Evolutionary conservation across 2,329 filamentous ascomycete genomes (phyloP).

Genomic region (Aspergillus japonicus): DNA sequence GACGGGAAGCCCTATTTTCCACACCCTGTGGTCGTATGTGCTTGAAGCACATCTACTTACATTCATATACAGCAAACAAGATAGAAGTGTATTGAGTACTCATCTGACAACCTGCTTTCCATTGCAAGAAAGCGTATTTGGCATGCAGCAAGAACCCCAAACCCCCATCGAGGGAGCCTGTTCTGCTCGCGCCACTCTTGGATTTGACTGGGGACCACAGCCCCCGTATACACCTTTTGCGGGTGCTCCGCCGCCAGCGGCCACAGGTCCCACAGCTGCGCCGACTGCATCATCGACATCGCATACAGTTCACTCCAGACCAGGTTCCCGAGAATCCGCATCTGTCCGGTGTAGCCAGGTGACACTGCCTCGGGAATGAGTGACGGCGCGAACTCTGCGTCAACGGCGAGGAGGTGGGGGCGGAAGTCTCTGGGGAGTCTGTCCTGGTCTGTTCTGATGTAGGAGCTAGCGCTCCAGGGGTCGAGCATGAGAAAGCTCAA

Average conservation of each 20-base stretch:
- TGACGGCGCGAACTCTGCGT: constrained; percentile 21
- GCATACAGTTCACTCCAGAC: constrained; percentile 32
- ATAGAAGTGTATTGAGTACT: no score
- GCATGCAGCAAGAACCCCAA: no score
- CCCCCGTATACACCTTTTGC: constrained; percentile 5
- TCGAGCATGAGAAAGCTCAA: constrained; percentile 20
- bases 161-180: no score
- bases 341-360: constrained; percentile 23
- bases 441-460: constrained; percentile 2
- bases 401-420: constrained; percentile 25
- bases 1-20: no score
- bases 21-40: no score
- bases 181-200: no score
- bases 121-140: no score
- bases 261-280: constrained; percentile 25
- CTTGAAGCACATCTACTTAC: no score
- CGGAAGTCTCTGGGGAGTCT: constrained; percentile 17
- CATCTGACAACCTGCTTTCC: no score
- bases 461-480: constrained; percentile 16
- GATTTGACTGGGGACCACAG: no score
- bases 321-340: constrained; percentile 31
- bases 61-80: no score
- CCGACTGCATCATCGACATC: constrained; percentile 14
- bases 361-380: constrained; percentile 12
- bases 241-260: constrained; percentile 13